phyloP scores from a whole-genome alignment of 257 asterid species.

The Capsicum baccatum region DNA sequence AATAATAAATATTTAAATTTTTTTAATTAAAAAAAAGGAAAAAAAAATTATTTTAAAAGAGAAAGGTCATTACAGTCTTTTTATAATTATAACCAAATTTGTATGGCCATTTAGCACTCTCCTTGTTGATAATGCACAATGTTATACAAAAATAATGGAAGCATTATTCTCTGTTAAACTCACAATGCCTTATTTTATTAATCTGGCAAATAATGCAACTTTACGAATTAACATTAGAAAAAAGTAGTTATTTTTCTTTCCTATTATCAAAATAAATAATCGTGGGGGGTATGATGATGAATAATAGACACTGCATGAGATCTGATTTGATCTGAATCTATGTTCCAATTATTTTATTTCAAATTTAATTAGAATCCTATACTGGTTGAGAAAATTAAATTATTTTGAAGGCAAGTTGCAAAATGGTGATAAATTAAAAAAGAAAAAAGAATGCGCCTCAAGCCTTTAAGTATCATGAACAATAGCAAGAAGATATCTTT shows the following conservation, averaged over 20 bases:
- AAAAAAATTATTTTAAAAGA: no score
- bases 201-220: no score
- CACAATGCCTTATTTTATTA: no score
- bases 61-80: no score
- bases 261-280: neutral
- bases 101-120: no score
- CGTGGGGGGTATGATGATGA: neutral
- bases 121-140: no score
- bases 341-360: neutral
- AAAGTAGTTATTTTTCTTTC: neutral
- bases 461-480: neutral
- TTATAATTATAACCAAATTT: no score
- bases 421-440: neutral
- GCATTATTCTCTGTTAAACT: no score
- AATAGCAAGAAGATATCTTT: slow-evolving; percentile 12
- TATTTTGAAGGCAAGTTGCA: neutral
- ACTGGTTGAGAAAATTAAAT: neutral
- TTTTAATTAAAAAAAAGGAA: no score
- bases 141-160: no score
- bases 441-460: neutral
- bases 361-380: neutral
- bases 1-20: no score
- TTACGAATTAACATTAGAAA: neutral
- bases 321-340: slow-evolving; percentile 21
- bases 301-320: slow-evolving; percentile 26